phyloP scores from a whole-genome alignment of 352 stramenopile species.

The Thalassiosira livingstoniorum region DNA sequence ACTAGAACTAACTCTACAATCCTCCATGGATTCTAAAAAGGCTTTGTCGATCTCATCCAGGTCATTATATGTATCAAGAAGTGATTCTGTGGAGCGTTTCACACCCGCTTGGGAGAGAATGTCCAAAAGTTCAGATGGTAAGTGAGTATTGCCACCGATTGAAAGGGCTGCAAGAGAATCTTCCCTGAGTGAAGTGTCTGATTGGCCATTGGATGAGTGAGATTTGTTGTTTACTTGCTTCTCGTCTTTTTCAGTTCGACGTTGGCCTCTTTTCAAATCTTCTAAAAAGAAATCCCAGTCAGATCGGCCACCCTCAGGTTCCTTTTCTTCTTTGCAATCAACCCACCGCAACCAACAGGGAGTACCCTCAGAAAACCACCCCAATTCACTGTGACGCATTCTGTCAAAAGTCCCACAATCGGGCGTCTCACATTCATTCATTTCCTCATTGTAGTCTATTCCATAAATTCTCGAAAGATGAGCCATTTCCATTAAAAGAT shows the following conservation, averaged over 20 bases:
- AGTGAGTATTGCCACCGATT: not conserved
- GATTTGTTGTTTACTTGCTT: too few relatives aligned
- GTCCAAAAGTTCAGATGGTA: constrained; percentile 53
- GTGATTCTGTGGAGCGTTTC: constrained; percentile 47
- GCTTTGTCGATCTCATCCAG: constrained; percentile 39
- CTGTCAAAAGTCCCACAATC: too few relatives aligned
- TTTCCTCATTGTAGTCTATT: too few relatives aligned
- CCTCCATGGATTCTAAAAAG: constrained; percentile 37
- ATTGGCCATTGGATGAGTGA: too few relatives aligned
- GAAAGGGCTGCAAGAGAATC: constrained; percentile 6
- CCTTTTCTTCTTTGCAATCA: constrained; percentile 8
- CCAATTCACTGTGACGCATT: too few relatives aligned
- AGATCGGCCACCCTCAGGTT: not conserved
- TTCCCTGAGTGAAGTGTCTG: not conserved
- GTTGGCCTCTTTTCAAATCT: not conserved
- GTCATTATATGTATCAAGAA: constrained; percentile 55
- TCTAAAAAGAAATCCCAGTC: not conserved
- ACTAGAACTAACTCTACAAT: constrained; percentile 22
- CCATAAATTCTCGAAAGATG: too few relatives aligned
- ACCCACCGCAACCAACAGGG: constrained; percentile 63
- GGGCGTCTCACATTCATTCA: too few relatives aligned
- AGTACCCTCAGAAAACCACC: too few relatives aligned
- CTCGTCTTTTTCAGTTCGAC: not conserved
- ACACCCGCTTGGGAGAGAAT: constrained; percentile 49
- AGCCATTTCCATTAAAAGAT: constrained; percentile 74